Evolutionary conservation across 805 yeast species (phyloP).

Genomic region (Hyphopichia homilentoma): DNA sequence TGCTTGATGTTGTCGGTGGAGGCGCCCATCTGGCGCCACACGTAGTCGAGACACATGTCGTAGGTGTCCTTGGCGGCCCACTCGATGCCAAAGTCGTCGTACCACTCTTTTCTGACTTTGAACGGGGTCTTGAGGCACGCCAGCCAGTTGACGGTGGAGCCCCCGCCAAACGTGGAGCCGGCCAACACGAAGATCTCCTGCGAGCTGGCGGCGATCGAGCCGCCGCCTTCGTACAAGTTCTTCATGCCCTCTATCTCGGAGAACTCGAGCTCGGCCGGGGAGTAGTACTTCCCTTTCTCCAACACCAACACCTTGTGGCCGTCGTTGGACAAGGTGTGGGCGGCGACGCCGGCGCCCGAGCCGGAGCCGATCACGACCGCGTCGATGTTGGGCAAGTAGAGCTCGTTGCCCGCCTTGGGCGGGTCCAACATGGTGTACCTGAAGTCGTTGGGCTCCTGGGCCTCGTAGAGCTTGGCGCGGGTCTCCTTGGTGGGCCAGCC

Average conservation of each 20-base stretch:
- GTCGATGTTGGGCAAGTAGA: conserved; percentile 38
- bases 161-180: conserved; percentile 57
- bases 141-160: conserved; percentile 56
- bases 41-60: conserved; percentile 44
- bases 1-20: conserved; percentile 35
- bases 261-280: conserved; percentile 30
- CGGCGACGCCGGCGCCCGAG: conserved; percentile 51
- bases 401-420: conserved; percentile 24
- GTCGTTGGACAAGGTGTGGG: conserved; percentile 38
- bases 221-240: conserved; percentile 38
- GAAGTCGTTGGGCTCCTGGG: conserved; percentile 20
- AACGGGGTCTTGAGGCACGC: conserved; percentile 49
- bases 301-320: conserved; percentile 44
- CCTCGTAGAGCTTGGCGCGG: conserved; percentile 25
- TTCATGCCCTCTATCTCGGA: conserved; percentile 34
- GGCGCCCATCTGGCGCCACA: conserved; percentile 48
- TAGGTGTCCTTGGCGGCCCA: conserved; percentile 42
- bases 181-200: conserved; percentile 39
- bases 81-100: conserved; percentile 39
- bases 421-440: conserved; percentile 26
- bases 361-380: conserved; percentile 52
- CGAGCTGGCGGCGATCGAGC: conserved; percentile 30
- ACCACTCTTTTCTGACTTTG: conserved; percentile 51
- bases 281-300: conserved; percentile 48
- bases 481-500: conserved; percentile 35